Base-by-base conservation (phyloP, 2,329 filamentous ascomycete genomes). In the Tympanopsis confertula region DNA sequence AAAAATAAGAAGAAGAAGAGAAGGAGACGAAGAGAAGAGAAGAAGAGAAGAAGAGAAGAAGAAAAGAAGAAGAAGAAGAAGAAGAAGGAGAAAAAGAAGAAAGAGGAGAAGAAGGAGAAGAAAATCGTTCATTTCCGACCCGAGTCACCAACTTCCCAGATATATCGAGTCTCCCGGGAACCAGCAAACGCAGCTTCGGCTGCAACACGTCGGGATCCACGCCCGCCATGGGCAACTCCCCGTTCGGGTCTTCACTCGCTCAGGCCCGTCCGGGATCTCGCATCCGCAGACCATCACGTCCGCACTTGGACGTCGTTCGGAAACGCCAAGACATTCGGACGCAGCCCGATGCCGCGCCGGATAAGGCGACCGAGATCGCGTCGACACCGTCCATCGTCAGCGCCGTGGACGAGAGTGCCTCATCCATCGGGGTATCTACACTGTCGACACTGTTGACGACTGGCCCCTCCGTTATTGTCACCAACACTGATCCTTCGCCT, bases 201-300 rank as follows among this genome's bases (percentile, higher is more conserved):
- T 14, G 5, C 18, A 17, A 12, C 5, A 24, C 35, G 22, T 22
- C 41, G 41, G 45, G 46, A 49, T 58, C 61, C 54, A 53, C 58
- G 57, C 56, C 48, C 58, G 57, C 56, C 45, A 68, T 67, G 63
- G 61, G 59, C 53, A 59, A 62, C 55, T 55, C 58, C 52, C 53
- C 50, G 47, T 57, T 54, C 54, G 61, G 59, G 59, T 56, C 63
- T 63, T 64, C 63, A 65, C 62, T 67, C 57, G 49, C 60, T 63
- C 63, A 66, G 63, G 54, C 61, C 57, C 62, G 57, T 48, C n/a
- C n/a, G 22, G 7, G n/a, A 10, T 26, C 22, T n/a, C 22, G 22
- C 7, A 10, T n/a, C 22, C 22, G 22, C n/a, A n/a, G n/a, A n/a
- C n/a, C n/a, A n/a, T n/a, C n/a, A n/a, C n/a, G n/a, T n/a, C n/a